phyloP scores from a whole-genome alignment of 345 rosid genomes.

The Cardamine occulta region DNA sequence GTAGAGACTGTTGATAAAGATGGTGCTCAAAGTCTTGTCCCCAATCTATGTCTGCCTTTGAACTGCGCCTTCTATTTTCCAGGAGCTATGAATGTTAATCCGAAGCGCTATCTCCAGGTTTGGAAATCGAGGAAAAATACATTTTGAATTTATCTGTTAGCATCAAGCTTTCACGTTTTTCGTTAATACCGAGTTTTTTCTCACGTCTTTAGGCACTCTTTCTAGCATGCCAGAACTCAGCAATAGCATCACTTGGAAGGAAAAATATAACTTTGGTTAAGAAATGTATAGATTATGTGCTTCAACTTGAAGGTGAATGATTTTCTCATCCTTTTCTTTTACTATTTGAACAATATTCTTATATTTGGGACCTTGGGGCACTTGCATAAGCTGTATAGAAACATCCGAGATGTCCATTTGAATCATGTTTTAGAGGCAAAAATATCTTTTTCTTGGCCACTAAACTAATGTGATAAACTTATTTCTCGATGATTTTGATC shows the following conservation, averaged over 20 bases:
- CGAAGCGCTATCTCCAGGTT: constrained; percentile 76
- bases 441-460: too few species aligned
- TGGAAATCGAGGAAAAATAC: constrained; percentile 5
- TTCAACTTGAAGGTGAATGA: constrained; percentile 68
- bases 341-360: constrained; percentile 7
- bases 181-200: constrained; percentile 30
- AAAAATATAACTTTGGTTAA: constrained; percentile 58
- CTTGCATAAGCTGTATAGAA: constrained; percentile 11
- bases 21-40: constrained; percentile 64
- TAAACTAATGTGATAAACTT: constrained; percentile 2
- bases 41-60: constrained; percentile 62
- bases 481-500: background rate
- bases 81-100: constrained; percentile 76
- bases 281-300: constrained; percentile 56
- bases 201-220: constrained; percentile 66
- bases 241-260: constrained; percentile 49
- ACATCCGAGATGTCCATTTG: background rate
- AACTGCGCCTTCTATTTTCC: constrained; percentile 81
- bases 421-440: too few species aligned
- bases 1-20: constrained; percentile 63
- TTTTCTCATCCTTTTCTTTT: constrained; percentile 20
- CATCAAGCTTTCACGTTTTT: constrained; percentile 1
- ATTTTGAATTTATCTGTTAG: background rate
- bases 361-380: background rate
- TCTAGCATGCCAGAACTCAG: constrained; percentile 71